Conservation (phyloP, 768 basidiomycete species). For the Agaricus sinodeliciosus region DNA sequence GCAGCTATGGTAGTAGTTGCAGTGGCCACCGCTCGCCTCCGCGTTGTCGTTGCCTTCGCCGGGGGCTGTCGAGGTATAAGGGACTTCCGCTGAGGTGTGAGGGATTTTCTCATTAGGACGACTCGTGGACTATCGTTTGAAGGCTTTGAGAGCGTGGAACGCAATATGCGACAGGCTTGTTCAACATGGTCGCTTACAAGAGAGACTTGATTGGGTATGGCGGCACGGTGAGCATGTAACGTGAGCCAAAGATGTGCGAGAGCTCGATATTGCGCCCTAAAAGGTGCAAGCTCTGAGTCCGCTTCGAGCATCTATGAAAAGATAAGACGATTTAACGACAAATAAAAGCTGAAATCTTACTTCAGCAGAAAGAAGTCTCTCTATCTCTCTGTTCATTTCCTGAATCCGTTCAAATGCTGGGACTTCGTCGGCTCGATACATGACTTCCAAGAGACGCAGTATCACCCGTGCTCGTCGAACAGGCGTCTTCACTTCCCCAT, state of each 20-base stretch:
- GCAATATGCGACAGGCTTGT: slow-evolving; percentile 43
- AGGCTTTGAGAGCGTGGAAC: not conserved
- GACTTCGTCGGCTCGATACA: slow-evolving; percentile 29
- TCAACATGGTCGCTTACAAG: slow-evolving; percentile 47
- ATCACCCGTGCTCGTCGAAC: slow-evolving; percentile 54
- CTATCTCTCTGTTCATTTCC: slow-evolving; percentile 33
- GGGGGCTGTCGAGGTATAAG: not conserved
- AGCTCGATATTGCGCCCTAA: slow-evolving; percentile 42
- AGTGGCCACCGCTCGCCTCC: not conserved
- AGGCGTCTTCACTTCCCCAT: slow-evolving; percentile 34
- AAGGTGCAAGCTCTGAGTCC: slow-evolving; percentile 27
- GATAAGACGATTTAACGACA: not conserved
- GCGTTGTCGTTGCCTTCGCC: not conserved
- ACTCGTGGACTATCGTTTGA: slow-evolving; percentile 16
- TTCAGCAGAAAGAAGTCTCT: slow-evolving; percentile 31
- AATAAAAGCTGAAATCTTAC: slow-evolving; percentile 23
- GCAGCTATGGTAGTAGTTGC: slow-evolving; percentile 15
- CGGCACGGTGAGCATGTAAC: slow-evolving; percentile 59
- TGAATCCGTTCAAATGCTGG: slow-evolving; percentile 27
- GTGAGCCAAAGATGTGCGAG: slow-evolving; percentile 62
- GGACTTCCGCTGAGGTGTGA: slow-evolving; percentile 12
- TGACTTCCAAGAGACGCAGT: slow-evolving; percentile 46
- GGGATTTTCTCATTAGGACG: slow-evolving; percentile 12
- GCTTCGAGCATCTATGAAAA: slow-evolving; percentile 24
- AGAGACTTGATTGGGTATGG: slow-evolving; percentile 33